Conservation (phyloP, 345 rosid species). For the Orychophragmus violaceus region DNA sequence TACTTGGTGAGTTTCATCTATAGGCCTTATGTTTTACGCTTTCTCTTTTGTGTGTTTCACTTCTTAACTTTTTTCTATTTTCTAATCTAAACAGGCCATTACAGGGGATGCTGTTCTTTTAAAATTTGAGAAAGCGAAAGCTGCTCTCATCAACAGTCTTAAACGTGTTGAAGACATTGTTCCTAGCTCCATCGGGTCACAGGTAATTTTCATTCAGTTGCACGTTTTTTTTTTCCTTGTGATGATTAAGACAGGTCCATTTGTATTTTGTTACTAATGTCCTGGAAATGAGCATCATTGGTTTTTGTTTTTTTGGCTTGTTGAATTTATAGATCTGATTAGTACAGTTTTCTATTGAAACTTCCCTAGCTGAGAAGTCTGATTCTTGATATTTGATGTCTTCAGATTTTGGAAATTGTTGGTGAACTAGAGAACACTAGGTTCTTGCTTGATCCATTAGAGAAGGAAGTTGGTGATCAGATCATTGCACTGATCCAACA, state of each 20-base stretch:
- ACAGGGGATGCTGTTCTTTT: conserved; percentile 87
- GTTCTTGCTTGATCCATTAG: conserved; percentile 62
- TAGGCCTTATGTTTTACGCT: neutral
- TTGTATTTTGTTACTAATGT: neutral
- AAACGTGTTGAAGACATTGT: conserved; percentile 92
- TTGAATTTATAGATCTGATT: neutral
- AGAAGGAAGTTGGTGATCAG: conserved; percentile 94
- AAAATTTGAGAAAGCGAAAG: conserved; percentile 76
- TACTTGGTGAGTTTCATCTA: conserved; percentile 54
- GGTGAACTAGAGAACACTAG: conserved; percentile 57
- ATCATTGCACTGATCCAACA: conserved; percentile 79
- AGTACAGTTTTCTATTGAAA: neutral
- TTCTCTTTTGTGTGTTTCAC: neutral
- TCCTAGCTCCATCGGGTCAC: conserved; percentile 76
- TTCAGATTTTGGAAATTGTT: conserved; percentile 79
- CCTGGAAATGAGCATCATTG: no score
- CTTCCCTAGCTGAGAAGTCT: conserved; percentile 7
- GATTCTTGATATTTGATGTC: conserved; percentile 6
- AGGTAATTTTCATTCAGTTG: conserved; percentile 36
- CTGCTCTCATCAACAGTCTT: conserved; percentile 74
- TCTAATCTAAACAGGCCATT: conserved; percentile 53
- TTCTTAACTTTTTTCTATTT: neutral
- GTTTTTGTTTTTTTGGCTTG: neutral
- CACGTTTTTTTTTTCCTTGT: conserved; percentile 33
- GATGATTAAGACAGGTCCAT: conserved; percentile 33